Base-by-base conservation (phyloP, 1,284 basidiomycete genomes). In the Pisolithus thermaeus region DNA sequence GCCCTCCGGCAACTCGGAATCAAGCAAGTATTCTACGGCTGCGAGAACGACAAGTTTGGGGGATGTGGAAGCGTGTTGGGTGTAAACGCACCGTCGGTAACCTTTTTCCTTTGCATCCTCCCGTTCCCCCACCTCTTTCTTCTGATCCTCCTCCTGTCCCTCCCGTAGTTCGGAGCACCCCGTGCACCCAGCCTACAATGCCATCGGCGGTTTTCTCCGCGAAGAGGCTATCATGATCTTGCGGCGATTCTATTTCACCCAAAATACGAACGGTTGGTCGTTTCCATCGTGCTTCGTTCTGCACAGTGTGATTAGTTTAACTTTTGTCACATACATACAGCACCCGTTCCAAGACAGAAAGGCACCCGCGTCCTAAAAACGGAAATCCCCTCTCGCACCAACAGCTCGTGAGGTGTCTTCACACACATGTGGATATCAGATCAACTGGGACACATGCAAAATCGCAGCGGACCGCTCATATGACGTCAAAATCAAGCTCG, bases 211-310 rank as follows among this genome's bases (percentile, higher is more conserved):
- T 1, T 94, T 89, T 65, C 78, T 82, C 55, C 79, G 95, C 35
- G 92, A 97, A 63, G 92, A 97, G 56, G 94, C 96, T 7, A 98
- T 99, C 65, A 88, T 99, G 84, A 79, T 97, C 39, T 73, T 99
- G 20, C 85, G 97, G 8, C 80, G 89, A 35, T 99, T 99, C 70
- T 99, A 99, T 70, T 81, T 98, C 61, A 95, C 92, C 0, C 93
- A 97, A 68, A 99, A 99, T 67, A 75, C 77, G 7, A 95, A 96
- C 62, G 95, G 95, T 93, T 57, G 46, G 79, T 66, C 18, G 20
- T 47, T 39, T 3, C 25, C 51, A 30, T 39, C 25, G 47, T 40
- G 14, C 35, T 51, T 47, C 37, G 36, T 47, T 52, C 47, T 53
- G 32, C 32, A 35, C 2, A 35, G 1, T 12, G 4, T 12, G 32